Evolutionary conservation across 2,329 filamentous ascomycete genomes (phyloP).

Genomic region (Chalara sp.): DNA sequence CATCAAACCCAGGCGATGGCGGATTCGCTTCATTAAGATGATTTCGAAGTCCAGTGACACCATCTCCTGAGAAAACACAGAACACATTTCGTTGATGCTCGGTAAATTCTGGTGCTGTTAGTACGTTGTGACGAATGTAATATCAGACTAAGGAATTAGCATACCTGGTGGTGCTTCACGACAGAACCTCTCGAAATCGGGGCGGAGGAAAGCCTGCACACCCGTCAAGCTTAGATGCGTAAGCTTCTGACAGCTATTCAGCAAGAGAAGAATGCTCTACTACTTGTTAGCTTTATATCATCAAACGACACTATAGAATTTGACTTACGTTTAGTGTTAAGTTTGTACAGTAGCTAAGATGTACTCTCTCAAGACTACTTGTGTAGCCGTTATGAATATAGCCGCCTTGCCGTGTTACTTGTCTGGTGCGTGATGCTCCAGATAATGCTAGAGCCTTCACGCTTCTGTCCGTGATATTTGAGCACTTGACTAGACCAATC

Average conservation of each 20-base stretch:
- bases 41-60: constrained; percentile 69
- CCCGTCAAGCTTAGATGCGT: constrained; percentile 94
- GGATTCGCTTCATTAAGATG: constrained; percentile 72
- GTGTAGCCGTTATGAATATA: background rate
- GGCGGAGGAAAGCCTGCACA: constrained; percentile 80
- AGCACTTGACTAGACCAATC: constrained; percentile 92
- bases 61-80: constrained; percentile 90
- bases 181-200: constrained; percentile 80
- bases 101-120: constrained; percentile 65
- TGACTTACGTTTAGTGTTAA: constrained; percentile 68
- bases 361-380: constrained; percentile 71
- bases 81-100: constrained; percentile 93
- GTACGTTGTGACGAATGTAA: background rate
- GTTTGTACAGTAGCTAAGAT: constrained; percentile 89
- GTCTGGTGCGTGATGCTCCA: background rate
- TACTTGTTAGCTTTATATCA: constrained; percentile 23
- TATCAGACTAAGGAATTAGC: constrained; percentile 11
- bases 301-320: too few relatives aligned
- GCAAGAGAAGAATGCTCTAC: constrained; percentile 80
- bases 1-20: constrained; percentile 46
- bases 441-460: constrained; percentile 72
- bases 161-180: constrained; percentile 72
- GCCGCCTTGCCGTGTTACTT: background rate
- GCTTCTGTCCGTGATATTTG: constrained; percentile 80
- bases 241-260: constrained; percentile 86